These are phyloP conservation scores for Pythium rhizo-oryzae DNA, from an alignment of 352 stramenopile genomes.

Conservation along the genomic window DNA sequence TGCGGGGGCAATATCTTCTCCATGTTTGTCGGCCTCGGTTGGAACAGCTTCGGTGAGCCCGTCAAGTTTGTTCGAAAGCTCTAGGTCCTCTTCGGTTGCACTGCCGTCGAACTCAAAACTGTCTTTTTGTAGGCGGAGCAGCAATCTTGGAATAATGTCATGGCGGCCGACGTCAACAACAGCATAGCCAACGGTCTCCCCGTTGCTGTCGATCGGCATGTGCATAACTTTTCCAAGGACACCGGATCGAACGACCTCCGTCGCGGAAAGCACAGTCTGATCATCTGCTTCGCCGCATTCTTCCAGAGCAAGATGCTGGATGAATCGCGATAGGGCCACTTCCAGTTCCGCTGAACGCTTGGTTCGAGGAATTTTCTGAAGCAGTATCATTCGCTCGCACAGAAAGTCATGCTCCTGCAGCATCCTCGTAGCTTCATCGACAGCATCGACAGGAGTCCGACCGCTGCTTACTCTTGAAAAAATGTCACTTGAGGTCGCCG, in stretches of 20 bases:
- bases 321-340: slow-evolving; percentile 50
- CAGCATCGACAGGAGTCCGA: slow-evolving; percentile 58
- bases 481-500: slow-evolving; percentile 36
- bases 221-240: slow-evolving; percentile 63
- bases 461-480: slow-evolving; percentile 56
- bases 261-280: slow-evolving; percentile 71
- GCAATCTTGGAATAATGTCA: slow-evolving; percentile 60
- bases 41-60: slow-evolving; percentile 5
- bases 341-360: slow-evolving; percentile 43
- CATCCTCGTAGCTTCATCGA: slow-evolving; percentile 40
- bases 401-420: slow-evolving; percentile 45
- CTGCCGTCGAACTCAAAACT: slow-evolving; percentile 66
- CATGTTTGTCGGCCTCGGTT: slow-evolving; percentile 4
- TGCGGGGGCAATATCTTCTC: slow-evolving; percentile 21
- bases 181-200: slow-evolving; percentile 56
- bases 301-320: slow-evolving; percentile 67
- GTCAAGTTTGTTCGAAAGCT: slow-evolving; percentile 43
- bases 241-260: slow-evolving; percentile 61
- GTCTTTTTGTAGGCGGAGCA: slow-evolving; percentile 48
- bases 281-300: slow-evolving; percentile 80
- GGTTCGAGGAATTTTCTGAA: slow-evolving; percentile 74
- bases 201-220: slow-evolving; percentile 51
- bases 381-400: slow-evolving; percentile 52
- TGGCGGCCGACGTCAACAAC: slow-evolving; percentile 69
- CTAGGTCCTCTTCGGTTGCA: slow-evolving; percentile 41